Evolutionary conservation across 179 eudicot genomes (phyloP).

Genomic region (Heliamphora pulchella): DNA sequence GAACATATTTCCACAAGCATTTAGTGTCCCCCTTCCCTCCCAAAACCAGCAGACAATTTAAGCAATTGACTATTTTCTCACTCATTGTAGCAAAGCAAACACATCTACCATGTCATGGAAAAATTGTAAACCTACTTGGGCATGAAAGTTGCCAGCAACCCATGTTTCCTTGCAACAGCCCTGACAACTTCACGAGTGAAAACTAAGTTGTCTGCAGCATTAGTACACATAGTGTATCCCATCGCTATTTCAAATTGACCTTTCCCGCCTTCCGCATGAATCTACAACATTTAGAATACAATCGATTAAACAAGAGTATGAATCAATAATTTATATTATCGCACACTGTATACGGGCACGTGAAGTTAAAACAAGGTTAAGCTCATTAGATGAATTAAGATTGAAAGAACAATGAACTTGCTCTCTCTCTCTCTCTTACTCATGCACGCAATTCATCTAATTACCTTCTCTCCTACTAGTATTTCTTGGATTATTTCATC

Average conservation of each 20-base stretch:
- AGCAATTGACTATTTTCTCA: background rate
- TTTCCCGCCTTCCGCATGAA: slow-evolving; percentile 89
- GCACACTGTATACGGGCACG: too few species aligned
- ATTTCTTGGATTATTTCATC: too few species aligned
- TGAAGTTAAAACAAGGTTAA: slow-evolving; percentile 5
- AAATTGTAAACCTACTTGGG: slow-evolving; percentile 63
- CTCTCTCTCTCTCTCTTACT: too few species aligned
- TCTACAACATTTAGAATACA: slow-evolving; percentile 27
- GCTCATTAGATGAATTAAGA: background rate
- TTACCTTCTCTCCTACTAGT: too few species aligned
- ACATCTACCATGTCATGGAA: background rate
- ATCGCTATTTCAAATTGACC: slow-evolving; percentile 87
- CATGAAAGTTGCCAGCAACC: slow-evolving; percentile 80
- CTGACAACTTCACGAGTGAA: slow-evolving; percentile 68
- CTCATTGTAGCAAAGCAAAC: background rate
- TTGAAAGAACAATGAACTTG: background rate
- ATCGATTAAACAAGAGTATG: too few species aligned
- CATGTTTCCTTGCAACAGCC: slow-evolving; percentile 88
- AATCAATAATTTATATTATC: too few species aligned
- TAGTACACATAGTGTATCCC: slow-evolving; percentile 52
- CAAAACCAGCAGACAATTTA: background rate
- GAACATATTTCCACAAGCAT: background rate
- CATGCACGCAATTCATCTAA: too few species aligned
- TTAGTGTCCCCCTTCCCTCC: background rate
- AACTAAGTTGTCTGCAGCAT: slow-evolving; percentile 78